phyloP scores from a whole-genome alignment of 441 rosid species.

The Pelargonium fulgidum region DNA sequence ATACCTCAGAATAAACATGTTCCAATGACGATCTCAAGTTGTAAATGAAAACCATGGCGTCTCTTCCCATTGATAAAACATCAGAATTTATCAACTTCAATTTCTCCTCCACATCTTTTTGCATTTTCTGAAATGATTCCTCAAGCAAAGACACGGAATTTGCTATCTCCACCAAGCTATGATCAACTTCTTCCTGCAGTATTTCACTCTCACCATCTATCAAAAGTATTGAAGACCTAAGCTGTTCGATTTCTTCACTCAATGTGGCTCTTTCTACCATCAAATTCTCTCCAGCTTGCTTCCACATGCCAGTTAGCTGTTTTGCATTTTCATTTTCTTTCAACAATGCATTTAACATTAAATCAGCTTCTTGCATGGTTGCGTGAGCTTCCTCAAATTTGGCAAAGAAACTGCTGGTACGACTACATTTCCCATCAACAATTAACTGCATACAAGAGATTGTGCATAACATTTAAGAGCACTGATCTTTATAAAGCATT shows the following conservation, averaged over 20 bases:
- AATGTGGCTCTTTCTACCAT: constrained; percentile 45
- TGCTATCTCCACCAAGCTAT: constrained; percentile 36
- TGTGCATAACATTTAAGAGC: constrained; percentile 21
- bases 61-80: constrained; percentile 42
- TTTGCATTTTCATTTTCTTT: constrained; percentile 59
- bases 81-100: constrained; percentile 41
- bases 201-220: constrained; percentile 51
- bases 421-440: constrained; percentile 34
- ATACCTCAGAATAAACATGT: constrained; percentile 41
- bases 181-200: constrained; percentile 38
- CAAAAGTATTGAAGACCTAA: constrained; percentile 39
- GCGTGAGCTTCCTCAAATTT: constrained; percentile 63
- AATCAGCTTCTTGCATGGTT: constrained; percentile 77
- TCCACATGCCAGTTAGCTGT: constrained; percentile 45
- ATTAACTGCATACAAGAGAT: constrained; percentile 36
- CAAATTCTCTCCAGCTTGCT: constrained; percentile 52
- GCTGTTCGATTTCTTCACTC: constrained; percentile 52
- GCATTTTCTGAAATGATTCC: constrained; percentile 49
- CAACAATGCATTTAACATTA: constrained; percentile 53
- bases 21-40: constrained; percentile 48
- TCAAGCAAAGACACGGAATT: constrained; percentile 56
- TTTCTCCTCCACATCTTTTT: constrained; percentile 50
- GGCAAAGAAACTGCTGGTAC: constrained; percentile 43
- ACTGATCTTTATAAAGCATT: constrained; percentile 9
- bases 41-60: constrained; percentile 31